phyloP scores from a whole-genome alignment of 2,329 filamentous ascomycete genomes.

The Sclerotinia glacialis region DNA sequence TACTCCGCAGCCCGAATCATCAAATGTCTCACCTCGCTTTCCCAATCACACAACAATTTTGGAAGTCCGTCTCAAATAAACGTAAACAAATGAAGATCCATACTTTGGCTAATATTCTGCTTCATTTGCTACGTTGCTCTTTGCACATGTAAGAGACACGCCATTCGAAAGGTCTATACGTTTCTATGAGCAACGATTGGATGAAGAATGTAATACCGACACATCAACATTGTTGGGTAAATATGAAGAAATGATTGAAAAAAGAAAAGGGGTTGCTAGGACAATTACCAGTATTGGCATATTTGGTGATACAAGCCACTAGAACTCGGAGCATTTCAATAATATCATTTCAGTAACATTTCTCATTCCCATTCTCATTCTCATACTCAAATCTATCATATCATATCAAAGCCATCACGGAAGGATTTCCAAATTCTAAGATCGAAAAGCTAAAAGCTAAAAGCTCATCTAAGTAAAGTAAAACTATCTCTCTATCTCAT shows the following conservation, averaged over 20 bases:
- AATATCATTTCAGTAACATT: too few species aligned
- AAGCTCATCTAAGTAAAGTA: too few species aligned
- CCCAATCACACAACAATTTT: slow-evolving; percentile 4
- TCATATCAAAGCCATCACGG: not conserved
- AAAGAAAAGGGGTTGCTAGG: not conserved
- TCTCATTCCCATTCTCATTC: not conserved
- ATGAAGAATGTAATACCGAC: not conserved
- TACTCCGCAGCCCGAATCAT: not conserved
- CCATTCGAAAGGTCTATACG: too few species aligned
- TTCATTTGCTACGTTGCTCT: not conserved
- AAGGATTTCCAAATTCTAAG: too few species aligned
- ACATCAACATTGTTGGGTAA: not conserved
- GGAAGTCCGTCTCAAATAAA: not conserved
- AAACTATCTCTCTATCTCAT: not conserved
- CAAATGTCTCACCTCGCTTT: slow-evolving; percentile 14
- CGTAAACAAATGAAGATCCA: slow-evolving; percentile 9
- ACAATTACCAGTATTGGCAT: slow-evolving; percentile 8
- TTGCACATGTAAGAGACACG: too few species aligned
- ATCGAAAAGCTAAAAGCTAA: not conserved
- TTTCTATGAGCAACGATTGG: too few species aligned
- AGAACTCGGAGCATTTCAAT: not conserved
- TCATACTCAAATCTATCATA: not conserved
- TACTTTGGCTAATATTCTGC: not conserved
- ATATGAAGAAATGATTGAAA: not conserved
- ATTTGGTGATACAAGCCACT: not conserved